Conservation (phyloP, 257 asterid genomes). For the Scutellaria galericulata region DNA sequence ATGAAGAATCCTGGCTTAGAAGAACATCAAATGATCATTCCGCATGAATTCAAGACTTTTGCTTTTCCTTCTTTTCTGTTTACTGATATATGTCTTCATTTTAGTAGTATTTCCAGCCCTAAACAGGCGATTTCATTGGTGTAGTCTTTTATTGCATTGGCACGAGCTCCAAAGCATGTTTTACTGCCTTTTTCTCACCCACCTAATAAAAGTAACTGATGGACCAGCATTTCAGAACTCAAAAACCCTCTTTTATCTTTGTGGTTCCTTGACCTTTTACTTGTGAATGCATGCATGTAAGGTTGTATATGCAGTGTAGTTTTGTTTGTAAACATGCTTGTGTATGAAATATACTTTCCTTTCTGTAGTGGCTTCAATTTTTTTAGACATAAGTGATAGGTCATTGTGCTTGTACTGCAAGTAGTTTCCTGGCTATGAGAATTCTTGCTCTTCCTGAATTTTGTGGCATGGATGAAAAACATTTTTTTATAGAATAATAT, state of each 20-base stretch:
- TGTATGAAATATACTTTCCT: slow-evolving; percentile 1
- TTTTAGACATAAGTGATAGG: slow-evolving; percentile 1
- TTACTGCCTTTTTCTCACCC: background rate
- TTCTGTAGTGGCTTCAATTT: background rate
- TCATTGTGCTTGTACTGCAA: slow-evolving; percentile 9
- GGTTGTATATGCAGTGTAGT: background rate
- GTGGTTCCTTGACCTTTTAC: background rate
- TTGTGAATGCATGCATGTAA: background rate
- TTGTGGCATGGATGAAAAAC: background rate
- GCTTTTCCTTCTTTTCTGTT: background rate
- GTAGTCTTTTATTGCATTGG: slow-evolving; percentile 7
- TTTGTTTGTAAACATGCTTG: background rate
- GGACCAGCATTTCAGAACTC: slow-evolving; percentile 1
- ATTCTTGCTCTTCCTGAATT: too few species aligned
- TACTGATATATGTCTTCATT: background rate
- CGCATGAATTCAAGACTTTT: background rate
- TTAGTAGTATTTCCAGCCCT: slow-evolving; percentile 2
- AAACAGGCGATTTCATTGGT: background rate
- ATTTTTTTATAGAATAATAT: background rate
- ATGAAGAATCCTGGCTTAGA: slow-evolving; percentile 17
- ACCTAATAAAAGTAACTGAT: background rate
- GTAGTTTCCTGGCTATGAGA: background rate
- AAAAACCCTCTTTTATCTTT: slow-evolving; percentile 8
- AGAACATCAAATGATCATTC: slow-evolving; percentile 3
- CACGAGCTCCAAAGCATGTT: slow-evolving; percentile 1